Conservation (phyloP, 768 basidiomycete species). For the Lentinula raphanica region DNA sequence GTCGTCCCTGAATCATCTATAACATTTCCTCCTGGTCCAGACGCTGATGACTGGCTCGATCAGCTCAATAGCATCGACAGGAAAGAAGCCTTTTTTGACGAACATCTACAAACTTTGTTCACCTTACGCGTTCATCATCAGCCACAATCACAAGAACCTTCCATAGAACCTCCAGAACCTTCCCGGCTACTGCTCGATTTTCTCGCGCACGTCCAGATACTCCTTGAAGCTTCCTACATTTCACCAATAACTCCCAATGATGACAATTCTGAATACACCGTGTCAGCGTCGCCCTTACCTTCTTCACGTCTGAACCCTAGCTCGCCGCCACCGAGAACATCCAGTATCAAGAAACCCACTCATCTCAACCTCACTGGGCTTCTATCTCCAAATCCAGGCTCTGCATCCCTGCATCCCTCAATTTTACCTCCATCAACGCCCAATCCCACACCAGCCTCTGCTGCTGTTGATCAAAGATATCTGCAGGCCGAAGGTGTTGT, state of each 20-base stretch:
- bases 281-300: neutral
- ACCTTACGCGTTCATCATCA: conserved; percentile 4
- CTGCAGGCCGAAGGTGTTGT: conserved; percentile 72
- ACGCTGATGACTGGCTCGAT: neutral
- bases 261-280: neutral
- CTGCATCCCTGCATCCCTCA: conserved; percentile 41
- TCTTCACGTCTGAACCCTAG: neutral
- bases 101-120: conserved; percentile 3
- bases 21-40: neutral
- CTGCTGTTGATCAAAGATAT: conserved; percentile 71
- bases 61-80: neutral
- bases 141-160: neutral
- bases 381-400: conserved; percentile 1
- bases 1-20: conserved; percentile 1
- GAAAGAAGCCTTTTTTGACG: conserved; percentile 6
- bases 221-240: conserved; percentile 5
- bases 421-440: conserved; percentile 83
- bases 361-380: neutral
- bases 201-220: conserved; percentile 1
- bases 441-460: conserved; percentile 72
- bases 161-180: neutral
- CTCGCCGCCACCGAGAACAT: neutral
- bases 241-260: neutral
- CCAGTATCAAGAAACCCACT: conserved; percentile 2
- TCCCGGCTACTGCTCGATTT: neutral